These are phyloP conservation scores for Thecaphora thlaspeos DNA, from an alignment of 1,284 basidiomycete genomes.

Conservation along the genomic window DNA sequence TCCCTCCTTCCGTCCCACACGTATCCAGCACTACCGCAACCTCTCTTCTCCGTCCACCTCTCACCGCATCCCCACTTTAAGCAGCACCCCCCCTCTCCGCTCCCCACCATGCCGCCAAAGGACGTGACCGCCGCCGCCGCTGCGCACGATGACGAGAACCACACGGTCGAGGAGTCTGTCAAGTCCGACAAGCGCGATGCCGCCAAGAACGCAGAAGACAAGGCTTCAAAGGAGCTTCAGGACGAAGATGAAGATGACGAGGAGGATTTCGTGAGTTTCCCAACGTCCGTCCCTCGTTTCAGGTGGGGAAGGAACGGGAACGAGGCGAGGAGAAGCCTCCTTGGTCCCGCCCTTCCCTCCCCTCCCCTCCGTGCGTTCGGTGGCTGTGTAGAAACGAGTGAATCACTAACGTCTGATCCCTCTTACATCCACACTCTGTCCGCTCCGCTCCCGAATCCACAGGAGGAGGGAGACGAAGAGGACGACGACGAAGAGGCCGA, in stretches of 20 bases:
- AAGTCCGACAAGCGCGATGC: conserved; percentile 29
- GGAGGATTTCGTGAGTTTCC: conserved; percentile 22
- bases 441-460: too few relatives aligned
- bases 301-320: too few relatives aligned
- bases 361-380: too few relatives aligned
- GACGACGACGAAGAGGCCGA: conserved; percentile 18
- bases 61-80: neutral
- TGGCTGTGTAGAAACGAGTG: too few relatives aligned
- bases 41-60: too few relatives aligned
- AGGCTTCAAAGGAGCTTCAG: conserved; percentile 11
- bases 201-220: conserved; percentile 16
- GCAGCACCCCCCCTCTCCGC: too few relatives aligned
- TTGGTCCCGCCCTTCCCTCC: too few relatives aligned
- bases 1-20: too few relatives aligned
- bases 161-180: conserved; percentile 13
- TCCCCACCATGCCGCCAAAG: neutral
- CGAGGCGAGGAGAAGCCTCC: too few relatives aligned
- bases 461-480: conserved; percentile 25
- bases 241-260: conserved; percentile 29
- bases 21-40: too few relatives aligned
- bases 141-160: neutral
- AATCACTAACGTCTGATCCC: neutral
- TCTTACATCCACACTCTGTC: too few relatives aligned
- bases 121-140: neutral
- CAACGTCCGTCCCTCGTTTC: too few relatives aligned